Percentiles rank a stretch among this genome's conserved stretches.
phyloP scores from a whole-genome alignment of 164 flowering plant genomes.

The Vitis riparia region DNA sequence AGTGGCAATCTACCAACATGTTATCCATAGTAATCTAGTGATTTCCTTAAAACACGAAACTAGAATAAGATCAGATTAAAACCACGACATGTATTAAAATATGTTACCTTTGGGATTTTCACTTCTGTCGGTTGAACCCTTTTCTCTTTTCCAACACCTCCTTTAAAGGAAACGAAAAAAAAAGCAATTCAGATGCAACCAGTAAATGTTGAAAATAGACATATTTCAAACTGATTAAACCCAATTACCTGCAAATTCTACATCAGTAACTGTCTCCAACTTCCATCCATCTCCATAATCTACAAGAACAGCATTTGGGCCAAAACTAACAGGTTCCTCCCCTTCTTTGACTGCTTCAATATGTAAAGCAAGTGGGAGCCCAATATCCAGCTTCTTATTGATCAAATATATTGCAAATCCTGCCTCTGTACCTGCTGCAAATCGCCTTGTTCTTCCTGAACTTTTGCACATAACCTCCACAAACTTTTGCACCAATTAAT shows the following conservation, averaged over 20 bases:
- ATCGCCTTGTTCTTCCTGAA: constrained; percentile 59
- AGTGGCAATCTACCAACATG: too few relatives aligned
- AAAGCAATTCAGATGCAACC: background rate
- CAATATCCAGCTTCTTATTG: constrained; percentile 42
- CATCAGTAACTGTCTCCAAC: constrained; percentile 52
- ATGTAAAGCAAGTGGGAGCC: constrained; percentile 33
- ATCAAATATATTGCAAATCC: constrained; percentile 67
- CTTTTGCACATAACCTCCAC: constrained; percentile 9
- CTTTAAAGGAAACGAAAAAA: constrained; percentile 5
- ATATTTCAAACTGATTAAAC: background rate
- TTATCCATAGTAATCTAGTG: too few relatives aligned
- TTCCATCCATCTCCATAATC: constrained; percentile 79
- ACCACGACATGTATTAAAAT: too few relatives aligned
- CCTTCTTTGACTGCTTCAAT: constrained; percentile 79
- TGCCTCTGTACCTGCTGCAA: constrained; percentile 72
- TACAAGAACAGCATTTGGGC: constrained; percentile 58
- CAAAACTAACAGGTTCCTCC: constrained; percentile 77
- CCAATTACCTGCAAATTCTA: constrained; percentile 26
- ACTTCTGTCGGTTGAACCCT: background rate
- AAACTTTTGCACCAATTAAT: too few relatives aligned
- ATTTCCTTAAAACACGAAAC: too few relatives aligned
- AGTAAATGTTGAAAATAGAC: background rate
- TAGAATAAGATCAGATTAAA: too few relatives aligned
- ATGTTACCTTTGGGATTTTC: constrained; percentile 10
- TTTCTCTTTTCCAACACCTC: constrained; percentile 18